Conservation (phyloP, 129 eudicot species). For the Escallonia herrerae region DNA sequence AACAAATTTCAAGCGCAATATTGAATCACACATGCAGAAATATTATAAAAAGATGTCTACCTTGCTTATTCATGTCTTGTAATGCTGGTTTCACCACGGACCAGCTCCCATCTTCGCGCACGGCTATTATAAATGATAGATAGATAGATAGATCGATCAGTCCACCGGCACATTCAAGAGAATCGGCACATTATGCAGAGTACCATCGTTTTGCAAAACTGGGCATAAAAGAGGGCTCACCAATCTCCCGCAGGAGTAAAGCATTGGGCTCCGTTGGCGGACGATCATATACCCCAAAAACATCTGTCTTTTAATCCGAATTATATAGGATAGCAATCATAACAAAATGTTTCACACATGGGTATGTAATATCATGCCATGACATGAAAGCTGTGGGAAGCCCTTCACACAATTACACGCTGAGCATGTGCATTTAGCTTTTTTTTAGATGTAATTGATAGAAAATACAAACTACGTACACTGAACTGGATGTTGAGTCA, state of each 20-base stretch:
- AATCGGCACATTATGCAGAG: neutral
- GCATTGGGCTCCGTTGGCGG: conserved; percentile 92
- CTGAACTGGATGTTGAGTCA: too few species aligned
- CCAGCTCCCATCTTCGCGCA: conserved; percentile 88
- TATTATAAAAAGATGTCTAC: conserved; percentile 12
- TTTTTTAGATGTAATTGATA: too few species aligned
- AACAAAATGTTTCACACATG: neutral
- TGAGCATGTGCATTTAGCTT: too few species aligned
- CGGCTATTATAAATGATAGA: conserved; percentile 47
- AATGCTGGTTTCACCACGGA: conserved; percentile 59
- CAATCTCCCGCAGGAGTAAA: conserved; percentile 74
- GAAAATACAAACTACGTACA: too few species aligned
- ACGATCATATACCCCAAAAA: conserved; percentile 85
- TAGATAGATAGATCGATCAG: conserved; percentile 3
- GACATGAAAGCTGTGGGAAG: too few species aligned
- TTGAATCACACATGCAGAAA: too few species aligned
- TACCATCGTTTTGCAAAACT: conserved; percentile 2
- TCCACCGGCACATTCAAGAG: neutral
- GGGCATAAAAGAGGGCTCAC: conserved; percentile 33
- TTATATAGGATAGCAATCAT: conserved; percentile 31
- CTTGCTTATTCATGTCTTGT: conserved; percentile 48
- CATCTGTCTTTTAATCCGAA: conserved; percentile 62
- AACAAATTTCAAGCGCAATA: too few species aligned
- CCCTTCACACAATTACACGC: too few species aligned
- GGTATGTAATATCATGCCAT: too few species aligned